Conservation (phyloP, 345 rosid genomes). For the Schrenkiella parvula region DNA sequence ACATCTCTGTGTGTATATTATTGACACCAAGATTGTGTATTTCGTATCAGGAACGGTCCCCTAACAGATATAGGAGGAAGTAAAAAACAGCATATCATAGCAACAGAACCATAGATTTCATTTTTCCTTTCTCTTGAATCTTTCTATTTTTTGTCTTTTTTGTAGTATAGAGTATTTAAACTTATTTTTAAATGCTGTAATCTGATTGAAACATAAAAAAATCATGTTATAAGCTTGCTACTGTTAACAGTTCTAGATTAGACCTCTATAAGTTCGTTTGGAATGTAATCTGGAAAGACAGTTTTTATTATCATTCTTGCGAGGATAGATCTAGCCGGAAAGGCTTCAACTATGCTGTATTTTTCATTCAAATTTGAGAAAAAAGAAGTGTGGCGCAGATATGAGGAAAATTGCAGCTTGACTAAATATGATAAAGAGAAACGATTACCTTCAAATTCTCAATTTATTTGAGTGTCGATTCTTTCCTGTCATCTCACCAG, state of each 20-base stretch:
- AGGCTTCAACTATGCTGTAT: neutral
- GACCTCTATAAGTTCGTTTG: neutral
- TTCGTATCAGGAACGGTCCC: conserved; percentile 35
- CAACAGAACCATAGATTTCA: conserved; percentile 1
- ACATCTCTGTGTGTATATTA: neutral
- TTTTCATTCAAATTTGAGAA: neutral
- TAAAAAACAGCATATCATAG: conserved; percentile 22
- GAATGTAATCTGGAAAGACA: neutral
- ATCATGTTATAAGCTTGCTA: conserved; percentile 6
- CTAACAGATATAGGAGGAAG: conserved; percentile 15
- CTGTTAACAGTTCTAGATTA: conserved; percentile 3
- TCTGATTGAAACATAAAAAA: neutral
- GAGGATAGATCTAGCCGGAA: conserved; percentile 1
- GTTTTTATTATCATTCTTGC: neutral
- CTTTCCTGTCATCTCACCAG: conserved; percentile 40
- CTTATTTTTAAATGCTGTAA: conserved; percentile 3
- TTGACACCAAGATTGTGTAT: conserved; percentile 4
- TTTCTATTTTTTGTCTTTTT: neutral
- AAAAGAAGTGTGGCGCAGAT: neutral
- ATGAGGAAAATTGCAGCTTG: neutral
- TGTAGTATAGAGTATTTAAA: conserved; percentile 12
- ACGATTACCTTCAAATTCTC: conserved; percentile 30
- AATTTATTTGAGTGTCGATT: conserved; percentile 42
- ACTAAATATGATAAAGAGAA: neutral
- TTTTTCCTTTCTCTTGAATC: neutral